phyloP scores from a whole-genome alignment of 2,329 filamentous ascomycete species.

The Colletotrichum plurivorum region DNA sequence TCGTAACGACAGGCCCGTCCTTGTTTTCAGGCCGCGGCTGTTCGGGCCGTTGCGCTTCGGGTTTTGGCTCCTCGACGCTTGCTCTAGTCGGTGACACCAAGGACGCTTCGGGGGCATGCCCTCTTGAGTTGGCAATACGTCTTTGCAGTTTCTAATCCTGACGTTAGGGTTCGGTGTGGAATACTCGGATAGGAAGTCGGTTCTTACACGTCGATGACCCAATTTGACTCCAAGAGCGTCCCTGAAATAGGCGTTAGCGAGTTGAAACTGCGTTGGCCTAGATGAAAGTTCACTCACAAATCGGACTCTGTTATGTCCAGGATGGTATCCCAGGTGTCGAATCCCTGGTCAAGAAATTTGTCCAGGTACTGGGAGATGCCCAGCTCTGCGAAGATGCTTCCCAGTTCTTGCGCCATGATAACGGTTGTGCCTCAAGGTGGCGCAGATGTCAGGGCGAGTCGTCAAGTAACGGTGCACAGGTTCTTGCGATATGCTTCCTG shows the following conservation, averaged over 20 bases:
- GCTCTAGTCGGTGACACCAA: slow-evolving; percentile 64
- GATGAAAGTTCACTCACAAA: slow-evolving; percentile 67
- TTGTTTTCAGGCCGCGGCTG: slow-evolving; percentile 60
- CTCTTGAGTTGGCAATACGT: slow-evolving; percentile 82
- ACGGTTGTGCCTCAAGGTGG: not conserved
- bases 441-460: not conserved
- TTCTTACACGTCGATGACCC: slow-evolving; percentile 82
- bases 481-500: not conserved
- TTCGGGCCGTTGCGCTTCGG: slow-evolving; percentile 67
- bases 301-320: slow-evolving; percentile 89
- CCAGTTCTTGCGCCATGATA: slow-evolving; percentile 71
- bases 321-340: slow-evolving; percentile 88
- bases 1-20: slow-evolving; percentile 60
- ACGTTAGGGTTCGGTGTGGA: not conserved
- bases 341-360: slow-evolving; percentile 82
- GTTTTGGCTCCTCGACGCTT: slow-evolving; percentile 68
- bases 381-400: slow-evolving; percentile 78
- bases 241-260: slow-evolving; percentile 53
- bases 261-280: not conserved
- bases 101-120: slow-evolving; percentile 69
- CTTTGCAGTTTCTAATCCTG: slow-evolving; percentile 80
- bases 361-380: slow-evolving; percentile 84
- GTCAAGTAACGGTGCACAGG: not conserved
- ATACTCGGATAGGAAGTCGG: not conserved
- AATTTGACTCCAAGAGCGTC: slow-evolving; percentile 83